Percentiles rank a stretch among this genome's conserved stretches.
phyloP scores from a whole-genome alignment of 2,329 filamentous ascomycete genomes.

The Paraphaeosphaeria sporulosa region DNA sequence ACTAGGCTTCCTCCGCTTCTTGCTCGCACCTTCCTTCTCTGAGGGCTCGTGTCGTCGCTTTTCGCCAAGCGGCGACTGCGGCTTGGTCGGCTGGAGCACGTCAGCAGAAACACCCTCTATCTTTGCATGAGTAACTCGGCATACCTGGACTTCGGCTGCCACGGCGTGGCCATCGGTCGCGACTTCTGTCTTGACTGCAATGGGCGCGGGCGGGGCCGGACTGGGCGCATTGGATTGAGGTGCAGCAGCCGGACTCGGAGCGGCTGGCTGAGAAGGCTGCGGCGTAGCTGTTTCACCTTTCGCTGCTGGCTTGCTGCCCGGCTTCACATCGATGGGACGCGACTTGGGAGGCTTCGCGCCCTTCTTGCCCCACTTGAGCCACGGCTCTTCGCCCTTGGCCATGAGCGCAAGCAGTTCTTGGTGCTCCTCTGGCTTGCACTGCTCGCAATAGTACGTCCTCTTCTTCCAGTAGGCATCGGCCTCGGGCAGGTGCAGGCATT shows the following conservation, averaged over 20 bases:
- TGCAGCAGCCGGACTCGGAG: constrained; percentile 11
- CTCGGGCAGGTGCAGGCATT: constrained; percentile 88
- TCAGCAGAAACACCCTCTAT: constrained; percentile 9
- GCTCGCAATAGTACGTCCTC: constrained; percentile 82
- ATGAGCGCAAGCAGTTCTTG: constrained; percentile 80
- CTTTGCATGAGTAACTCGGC: neutral
- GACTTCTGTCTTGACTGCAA: constrained; percentile 14
- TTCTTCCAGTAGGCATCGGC: constrained; percentile 65
- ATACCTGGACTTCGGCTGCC: constrained; percentile 35
- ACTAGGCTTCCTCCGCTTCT: constrained; percentile 49
- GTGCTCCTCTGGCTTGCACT: constrained; percentile 85
- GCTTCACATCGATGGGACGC: constrained; percentile 67
- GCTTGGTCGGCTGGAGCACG: constrained; percentile 27
- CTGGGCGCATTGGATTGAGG: constrained; percentile 24
- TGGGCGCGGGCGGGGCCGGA: constrained; percentile 12
- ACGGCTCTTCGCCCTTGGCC: constrained; percentile 81
- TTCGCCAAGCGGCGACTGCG: constrained; percentile 46
- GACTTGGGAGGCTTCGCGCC: constrained; percentile 67
- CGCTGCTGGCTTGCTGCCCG: constrained; percentile 53
- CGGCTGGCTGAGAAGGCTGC: constrained; percentile 23
- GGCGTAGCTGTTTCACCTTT: constrained; percentile 29
- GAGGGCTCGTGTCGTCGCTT: constrained; percentile 46
- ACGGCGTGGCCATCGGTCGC: constrained; percentile 33
- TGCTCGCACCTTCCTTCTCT: constrained; percentile 41
- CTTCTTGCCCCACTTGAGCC: constrained; percentile 71